phyloP scores from a whole-genome alignment of 2,329 filamentous ascomycete genomes.

The Cercospora zeae-maydis region DNA sequence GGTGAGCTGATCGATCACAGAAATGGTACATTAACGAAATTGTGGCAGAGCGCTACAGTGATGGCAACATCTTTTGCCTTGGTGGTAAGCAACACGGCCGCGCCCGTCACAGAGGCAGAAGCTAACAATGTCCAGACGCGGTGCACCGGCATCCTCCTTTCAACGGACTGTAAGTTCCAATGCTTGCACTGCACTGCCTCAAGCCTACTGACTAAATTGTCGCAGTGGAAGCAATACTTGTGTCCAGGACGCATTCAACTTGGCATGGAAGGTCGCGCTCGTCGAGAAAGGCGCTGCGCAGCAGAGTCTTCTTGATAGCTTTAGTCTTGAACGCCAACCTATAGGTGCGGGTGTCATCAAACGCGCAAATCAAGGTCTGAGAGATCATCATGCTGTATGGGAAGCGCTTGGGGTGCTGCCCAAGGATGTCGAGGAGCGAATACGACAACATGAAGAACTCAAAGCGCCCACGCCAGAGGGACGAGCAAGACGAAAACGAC shows the following conservation, averaged over 20 bases:
- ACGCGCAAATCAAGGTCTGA: slow-evolving; percentile 56
- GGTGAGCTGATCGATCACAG: neutral
- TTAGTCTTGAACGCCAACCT: slow-evolving; percentile 36
- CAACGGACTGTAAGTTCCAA: slow-evolving; percentile 52
- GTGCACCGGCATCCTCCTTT: slow-evolving; percentile 57
- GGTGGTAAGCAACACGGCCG: slow-evolving; percentile 42
- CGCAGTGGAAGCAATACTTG: slow-evolving; percentile 40
- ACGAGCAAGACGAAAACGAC: slow-evolving; percentile 39
- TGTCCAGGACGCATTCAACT: slow-evolving; percentile 20
- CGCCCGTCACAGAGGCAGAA: slow-evolving; percentile 57
- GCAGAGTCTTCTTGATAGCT: slow-evolving; percentile 30
- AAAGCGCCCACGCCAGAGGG: slow-evolving; percentile 29
- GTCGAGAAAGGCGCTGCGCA: slow-evolving; percentile 26
- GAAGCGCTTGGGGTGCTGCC: slow-evolving; percentile 32
- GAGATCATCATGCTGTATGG: slow-evolving; percentile 46
- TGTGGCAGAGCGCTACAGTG: slow-evolving; percentile 54
- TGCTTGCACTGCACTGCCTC: neutral
- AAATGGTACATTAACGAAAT: slow-evolving; percentile 62
- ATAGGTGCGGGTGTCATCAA: slow-evolving; percentile 48
- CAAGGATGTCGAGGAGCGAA: slow-evolving; percentile 30
- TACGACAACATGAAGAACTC: slow-evolving; percentile 31
- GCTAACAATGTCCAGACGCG: slow-evolving; percentile 53
- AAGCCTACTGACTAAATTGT: slow-evolving; percentile 12
- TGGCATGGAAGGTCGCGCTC: slow-evolving; percentile 24
- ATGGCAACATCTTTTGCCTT: slow-evolving; percentile 53